These are phyloP conservation scores for Microcyclospora tardicrescens DNA, from an alignment of 2,329 filamentous ascomycete species.

Conservation along the genomic window DNA sequence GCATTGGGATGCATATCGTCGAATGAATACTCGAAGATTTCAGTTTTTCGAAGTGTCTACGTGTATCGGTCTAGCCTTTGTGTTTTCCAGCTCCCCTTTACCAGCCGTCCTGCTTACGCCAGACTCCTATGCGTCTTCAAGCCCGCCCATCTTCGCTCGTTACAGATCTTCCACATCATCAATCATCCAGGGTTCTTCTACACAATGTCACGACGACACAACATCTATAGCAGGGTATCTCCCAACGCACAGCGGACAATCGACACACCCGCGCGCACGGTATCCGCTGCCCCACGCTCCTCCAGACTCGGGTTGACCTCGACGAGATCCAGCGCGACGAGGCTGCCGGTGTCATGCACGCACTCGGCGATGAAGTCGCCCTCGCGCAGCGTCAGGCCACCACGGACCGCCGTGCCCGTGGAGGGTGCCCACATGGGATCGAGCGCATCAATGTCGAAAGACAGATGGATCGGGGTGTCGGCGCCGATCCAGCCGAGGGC, in stretches of 20 bases:
- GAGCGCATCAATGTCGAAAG: constrained; percentile 91
- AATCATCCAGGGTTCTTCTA: too few relatives aligned
- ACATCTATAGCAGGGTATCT: constrained; percentile 63
- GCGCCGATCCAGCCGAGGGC: constrained; percentile 88
- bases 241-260: constrained; percentile 84
- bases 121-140: too few relatives aligned
- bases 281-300: constrained; percentile 59
- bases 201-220: too few relatives aligned
- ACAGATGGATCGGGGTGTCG: constrained; percentile 93
- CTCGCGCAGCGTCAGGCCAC: constrained; percentile 83
- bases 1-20: too few relatives aligned
- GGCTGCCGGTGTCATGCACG: constrained; percentile 43
- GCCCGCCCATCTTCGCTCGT: too few relatives aligned
- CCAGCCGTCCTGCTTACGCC: too few relatives aligned
- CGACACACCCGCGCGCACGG: constrained; percentile 78
- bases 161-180: too few relatives aligned
- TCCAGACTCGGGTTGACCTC: constrained; percentile 40
- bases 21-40: too few relatives aligned
- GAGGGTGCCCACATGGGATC: constrained; percentile 94
- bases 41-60: too few relatives aligned
- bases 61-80: too few relatives aligned
- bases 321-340: constrained; percentile 45
- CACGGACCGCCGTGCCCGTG: constrained; percentile 87
- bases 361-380: constrained; percentile 88
- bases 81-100: too few relatives aligned